Base-by-base conservation (phyloP, 768 basidiomycete genomes). In the Termitomyces bulborhizus region DNA sequence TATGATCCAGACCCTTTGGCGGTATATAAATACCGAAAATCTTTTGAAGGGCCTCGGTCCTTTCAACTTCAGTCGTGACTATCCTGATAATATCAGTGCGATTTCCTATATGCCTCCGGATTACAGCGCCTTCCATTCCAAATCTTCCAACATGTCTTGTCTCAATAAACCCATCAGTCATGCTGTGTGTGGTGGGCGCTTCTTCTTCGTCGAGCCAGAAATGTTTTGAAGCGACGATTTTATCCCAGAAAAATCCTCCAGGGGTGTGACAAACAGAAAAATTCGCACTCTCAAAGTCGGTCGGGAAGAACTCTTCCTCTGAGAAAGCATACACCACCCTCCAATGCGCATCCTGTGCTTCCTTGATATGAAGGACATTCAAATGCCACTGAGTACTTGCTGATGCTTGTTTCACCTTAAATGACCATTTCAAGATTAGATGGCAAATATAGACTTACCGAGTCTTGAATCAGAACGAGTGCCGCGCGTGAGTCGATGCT, bases 211-310 rank as follows among this genome's bases (percentile, higher is more conserved):
- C 15, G 6, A 60, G 44, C 56, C 56, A 60, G n/a, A 57, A 60
- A 31, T 54, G 45, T 32, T 57, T 60, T 2, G 50, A 57, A 31
- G 52, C 56, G 24, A 60, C 13, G 31, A 57, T 42, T 16, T 54
- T 57, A 12, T 54, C 53, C 50, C 36, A 54, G n/a, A 57, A 60
- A 5, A 34, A 39, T 41, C 46, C 46, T 37, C 36, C 53, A 2
- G 53, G 56, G 26, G n/a, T 31, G 11, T 46, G 32, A 40, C 11
- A 54, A 1, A 60, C 53, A 4, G 53, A 48, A 26, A 57, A 54
- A 54, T 60, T 60, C 1, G 55, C 56, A 37, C 34, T 43, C 29
- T 57, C 59, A 34, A 40, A 57, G 32, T 60, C 59, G 11, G 49
- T 51, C 5, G 34, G 53, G 18, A 55, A 55, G 24, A 39, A 58